Percentiles rank a stretch among this genome's conserved stretches.
Conservation (phyloP, 73 alveolate species). For the Paramecium sexaurelia region DNA sequence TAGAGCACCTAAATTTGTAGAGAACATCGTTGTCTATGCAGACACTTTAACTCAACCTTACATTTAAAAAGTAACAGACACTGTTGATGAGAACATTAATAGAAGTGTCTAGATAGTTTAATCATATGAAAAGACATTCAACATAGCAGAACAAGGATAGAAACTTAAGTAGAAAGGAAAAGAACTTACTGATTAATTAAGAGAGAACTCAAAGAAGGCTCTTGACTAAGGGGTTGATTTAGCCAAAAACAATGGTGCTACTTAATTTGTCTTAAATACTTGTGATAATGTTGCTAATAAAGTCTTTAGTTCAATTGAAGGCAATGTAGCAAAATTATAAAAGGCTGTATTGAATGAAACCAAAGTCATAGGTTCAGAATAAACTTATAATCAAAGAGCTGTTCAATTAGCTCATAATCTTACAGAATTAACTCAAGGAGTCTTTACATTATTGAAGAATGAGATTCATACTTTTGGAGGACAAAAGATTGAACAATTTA, state of each 20-base stretch:
- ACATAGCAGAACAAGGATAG: not conserved
- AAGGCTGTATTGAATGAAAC: not conserved
- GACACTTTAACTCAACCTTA: not conserved
- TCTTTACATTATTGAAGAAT: not conserved
- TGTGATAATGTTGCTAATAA: conserved; percentile 1
- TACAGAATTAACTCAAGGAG: conserved; percentile 1
- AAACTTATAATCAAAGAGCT: not conserved
- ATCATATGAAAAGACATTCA: not conserved
- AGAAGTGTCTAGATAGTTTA: conserved; percentile 24
- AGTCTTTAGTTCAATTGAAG: conserved; percentile 2
- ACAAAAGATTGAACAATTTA: not conserved
- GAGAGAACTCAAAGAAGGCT: conserved; percentile 7
- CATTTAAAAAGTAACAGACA: not conserved
- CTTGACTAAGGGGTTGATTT: conserved; percentile 8
- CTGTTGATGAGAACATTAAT: not conserved
- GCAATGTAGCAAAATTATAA: not conserved
- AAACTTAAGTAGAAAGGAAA: conserved; percentile 12
- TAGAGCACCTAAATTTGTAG: conserved; percentile 15
- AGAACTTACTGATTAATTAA: not conserved
- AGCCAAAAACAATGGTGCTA: conserved; percentile 9
- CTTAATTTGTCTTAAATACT: not conserved
- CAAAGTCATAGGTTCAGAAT: not conserved
- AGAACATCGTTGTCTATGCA: not conserved
- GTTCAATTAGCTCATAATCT: conserved; percentile 10
- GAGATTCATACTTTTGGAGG: not conserved